Conservation (phyloP, 1,284 basidiomycete genomes). For the Trichosporon asahii region DNA sequence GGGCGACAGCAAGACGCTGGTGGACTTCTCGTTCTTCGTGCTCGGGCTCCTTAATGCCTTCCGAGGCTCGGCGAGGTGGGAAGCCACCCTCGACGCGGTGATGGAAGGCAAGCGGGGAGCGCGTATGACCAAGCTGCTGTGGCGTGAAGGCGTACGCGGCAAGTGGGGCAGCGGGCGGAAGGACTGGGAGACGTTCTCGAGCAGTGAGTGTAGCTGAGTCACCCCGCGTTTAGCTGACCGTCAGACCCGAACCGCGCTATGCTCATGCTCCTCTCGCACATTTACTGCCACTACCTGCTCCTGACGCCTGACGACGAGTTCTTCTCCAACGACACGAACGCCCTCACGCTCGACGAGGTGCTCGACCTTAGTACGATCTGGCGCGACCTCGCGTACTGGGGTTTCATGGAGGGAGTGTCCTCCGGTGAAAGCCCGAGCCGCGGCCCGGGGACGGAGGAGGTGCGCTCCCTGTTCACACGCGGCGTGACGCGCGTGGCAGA, state of each 20-base stretch:
- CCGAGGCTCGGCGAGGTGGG: constrained; percentile 59
- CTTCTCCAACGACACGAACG: constrained; percentile 61
- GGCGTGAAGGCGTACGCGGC: constrained; percentile 64
- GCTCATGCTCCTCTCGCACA: constrained; percentile 73
- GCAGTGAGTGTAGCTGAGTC: constrained; percentile 38
- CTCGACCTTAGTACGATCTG: constrained; percentile 47
- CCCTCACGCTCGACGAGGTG: constrained; percentile 79
- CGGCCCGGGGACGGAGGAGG: constrained; percentile 59
- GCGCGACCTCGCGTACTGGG: constrained; percentile 50
- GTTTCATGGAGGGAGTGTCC: constrained; percentile 55
- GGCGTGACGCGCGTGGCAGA: constrained; percentile 76
- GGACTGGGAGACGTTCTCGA: constrained; percentile 56
- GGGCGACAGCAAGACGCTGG: constrained; percentile 24
- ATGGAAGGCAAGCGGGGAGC: constrained; percentile 42
- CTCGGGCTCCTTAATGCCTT: constrained; percentile 53
- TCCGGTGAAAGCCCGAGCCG: constrained; percentile 58
- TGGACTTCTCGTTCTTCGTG: constrained; percentile 39
- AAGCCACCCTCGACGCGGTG: constrained; percentile 53
- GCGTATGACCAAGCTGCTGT: constrained; percentile 66
- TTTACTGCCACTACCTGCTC: constrained; percentile 80
- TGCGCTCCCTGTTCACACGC: constrained; percentile 67
- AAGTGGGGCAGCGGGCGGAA: constrained; percentile 49
- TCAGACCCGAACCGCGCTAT: constrained; percentile 58
- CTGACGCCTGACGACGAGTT: constrained; percentile 98
- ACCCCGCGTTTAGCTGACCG: constrained; percentile 17